A percentile compares a stretch with the other conserved stretches of the same genome.
phyloP scores from a whole-genome alignment of 2,329 filamentous ascomycete species.

The Aspergillus sp. region DNA sequence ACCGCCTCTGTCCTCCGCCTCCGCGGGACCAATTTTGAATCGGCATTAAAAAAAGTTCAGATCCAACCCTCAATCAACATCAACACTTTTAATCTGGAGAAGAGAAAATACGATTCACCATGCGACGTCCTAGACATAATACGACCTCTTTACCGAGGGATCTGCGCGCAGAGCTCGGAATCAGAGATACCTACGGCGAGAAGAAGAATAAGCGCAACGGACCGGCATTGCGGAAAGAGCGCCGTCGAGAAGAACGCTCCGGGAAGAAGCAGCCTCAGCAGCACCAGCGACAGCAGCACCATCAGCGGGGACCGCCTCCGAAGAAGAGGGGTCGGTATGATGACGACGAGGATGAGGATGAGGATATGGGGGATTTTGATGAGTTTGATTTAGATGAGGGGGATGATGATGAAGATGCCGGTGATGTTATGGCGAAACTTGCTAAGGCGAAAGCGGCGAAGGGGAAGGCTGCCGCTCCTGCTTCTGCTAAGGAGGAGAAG shows the following conservation, averaged over 20 bases:
- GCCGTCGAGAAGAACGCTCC: constrained; percentile 65
- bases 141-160: constrained; percentile 45
- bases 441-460: constrained; percentile 5
- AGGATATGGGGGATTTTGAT: constrained; percentile 31
- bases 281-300: too few species aligned
- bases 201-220: constrained; percentile 34
- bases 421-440: too few species aligned
- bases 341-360: constrained; percentile 25
- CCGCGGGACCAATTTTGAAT: constrained; percentile 21
- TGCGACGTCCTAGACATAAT: constrained; percentile 41
- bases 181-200: constrained; percentile 39
- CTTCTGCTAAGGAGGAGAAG: constrained; percentile 17
- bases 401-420: constrained; percentile 4
- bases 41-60: constrained; percentile 27
- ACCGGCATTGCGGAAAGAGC: constrained; percentile 59
- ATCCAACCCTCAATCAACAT: background rate
- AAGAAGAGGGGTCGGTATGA: constrained; percentile 19
- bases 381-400: constrained; percentile 25
- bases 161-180: constrained; percentile 43
- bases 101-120: constrained; percentile 16
- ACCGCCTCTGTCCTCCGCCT: constrained; percentile 27
- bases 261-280: constrained; percentile 55
- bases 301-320: constrained; percentile 23
- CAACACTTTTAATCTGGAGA: background rate
- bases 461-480: constrained; percentile 13